phyloP scores from a whole-genome alignment of 306 rosid genomes.

The Lablab purpureus region DNA sequence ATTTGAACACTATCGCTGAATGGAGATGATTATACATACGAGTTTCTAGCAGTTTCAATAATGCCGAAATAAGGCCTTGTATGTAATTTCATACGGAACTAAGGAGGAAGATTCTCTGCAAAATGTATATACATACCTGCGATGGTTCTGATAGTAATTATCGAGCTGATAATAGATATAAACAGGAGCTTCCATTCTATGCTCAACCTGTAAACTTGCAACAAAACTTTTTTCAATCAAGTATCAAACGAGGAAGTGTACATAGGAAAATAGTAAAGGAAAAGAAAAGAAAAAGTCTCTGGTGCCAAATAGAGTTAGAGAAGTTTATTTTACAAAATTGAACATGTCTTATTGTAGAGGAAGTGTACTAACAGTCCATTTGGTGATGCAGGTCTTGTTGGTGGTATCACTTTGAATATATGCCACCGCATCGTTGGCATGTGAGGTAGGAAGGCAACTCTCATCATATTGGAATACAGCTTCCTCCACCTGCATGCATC shows the following conservation, averaged over 20 bases:
- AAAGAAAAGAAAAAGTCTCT: neutral
- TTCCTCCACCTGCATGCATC: conserved; percentile 77
- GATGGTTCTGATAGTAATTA: conserved; percentile 87
- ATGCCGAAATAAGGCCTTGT: neutral
- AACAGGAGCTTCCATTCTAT: conserved; percentile 76
- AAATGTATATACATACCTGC: conserved; percentile 56
- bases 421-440: conserved; percentile 41
- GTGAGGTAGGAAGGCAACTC: conserved; percentile 60
- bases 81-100: neutral
- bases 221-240: conserved; percentile 23
- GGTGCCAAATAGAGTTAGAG: neutral
- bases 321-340: conserved; percentile 26
- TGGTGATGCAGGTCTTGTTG: conserved; percentile 74
- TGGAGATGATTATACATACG: too few relatives aligned
- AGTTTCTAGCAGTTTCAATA: neutral
- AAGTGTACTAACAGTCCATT: conserved; percentile 63
- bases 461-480: conserved; percentile 62
- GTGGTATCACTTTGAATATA: conserved; percentile 61
- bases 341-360: neutral
- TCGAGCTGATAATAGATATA: conserved; percentile 85
- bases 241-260: conserved; percentile 8
- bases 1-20: neutral
- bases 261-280: neutral
- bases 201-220: conserved; percentile 63
- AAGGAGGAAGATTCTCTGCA: neutral